Conservation (phyloP, 108 stramenopile species). For the Skeletonema menzelii region DNA sequence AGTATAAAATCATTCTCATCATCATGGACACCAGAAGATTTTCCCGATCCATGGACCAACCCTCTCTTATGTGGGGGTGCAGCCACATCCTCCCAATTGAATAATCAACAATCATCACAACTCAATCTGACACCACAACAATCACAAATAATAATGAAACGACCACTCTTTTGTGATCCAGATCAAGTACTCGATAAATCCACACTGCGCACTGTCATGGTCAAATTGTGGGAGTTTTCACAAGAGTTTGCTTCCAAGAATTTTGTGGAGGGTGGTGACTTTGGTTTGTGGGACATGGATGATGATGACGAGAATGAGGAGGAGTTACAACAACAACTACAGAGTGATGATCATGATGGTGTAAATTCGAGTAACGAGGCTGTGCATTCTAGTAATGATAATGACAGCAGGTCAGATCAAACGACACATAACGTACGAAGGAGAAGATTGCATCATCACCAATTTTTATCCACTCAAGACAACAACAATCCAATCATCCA, state of each 20-base stretch:
- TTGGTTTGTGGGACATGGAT: not conserved
- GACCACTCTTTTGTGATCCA: slow-evolving; percentile 32
- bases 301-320: not conserved
- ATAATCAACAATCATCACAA: not conserved
- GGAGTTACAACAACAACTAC: not conserved
- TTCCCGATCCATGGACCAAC: slow-evolving; percentile 49
- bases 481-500: not conserved
- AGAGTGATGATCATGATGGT: not conserved
- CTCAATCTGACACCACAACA: not conserved
- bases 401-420: not conserved
- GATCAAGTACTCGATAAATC: slow-evolving; percentile 38
- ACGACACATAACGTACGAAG: not conserved
- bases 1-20: not conserved
- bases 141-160: not conserved
- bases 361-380: not conserved
- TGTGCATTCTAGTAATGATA: not conserved
- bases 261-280: slow-evolving; percentile 1
- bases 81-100: slow-evolving; percentile 9
- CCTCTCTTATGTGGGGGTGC: slow-evolving; percentile 34
- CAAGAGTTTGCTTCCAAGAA: slow-evolving; percentile 19
- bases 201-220: slow-evolving; percentile 13
- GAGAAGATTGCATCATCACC: not conserved
- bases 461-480: not conserved
- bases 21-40: slow-evolving; percentile 44
- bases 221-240: slow-evolving; percentile 23